Base-by-base conservation (phyloP, 2,329 filamentous ascomycete species). In the Apiospora rasikravindrae region DNA sequence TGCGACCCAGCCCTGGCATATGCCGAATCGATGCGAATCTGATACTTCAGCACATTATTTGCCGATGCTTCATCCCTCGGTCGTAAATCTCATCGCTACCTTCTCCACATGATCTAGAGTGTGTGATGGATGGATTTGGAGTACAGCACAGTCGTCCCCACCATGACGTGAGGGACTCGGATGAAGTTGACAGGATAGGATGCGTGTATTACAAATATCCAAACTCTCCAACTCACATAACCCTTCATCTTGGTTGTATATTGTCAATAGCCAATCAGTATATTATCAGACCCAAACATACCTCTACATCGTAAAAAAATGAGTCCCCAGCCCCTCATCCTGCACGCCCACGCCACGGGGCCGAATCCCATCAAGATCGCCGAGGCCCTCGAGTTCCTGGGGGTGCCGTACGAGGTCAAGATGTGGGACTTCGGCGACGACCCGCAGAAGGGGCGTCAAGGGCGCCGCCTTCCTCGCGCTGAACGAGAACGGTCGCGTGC, bases 311-410 rank as follows among this genome's bases (percentile, higher is more conserved):
- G n/a, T 26, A 51, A n/a, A 14, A 64, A 40, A n/a, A 64, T 64
- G 57, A 64, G 57, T 24, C 57, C 33, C 72, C 77, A 84, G 69
- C 82, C 83, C 4, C 77, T 85, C 8, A 71, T 79, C 57, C 77
- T 85, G 33, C 83, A 85, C 72, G 82, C 83, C 71, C 83, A 84
- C 75, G 74, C 77, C 71, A 79, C 79, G 1, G 79, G 83, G 3
- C 84, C 84, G 1, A 85, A 85, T 72, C 84, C 84, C 0, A 79
- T 81, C 78, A 86, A 86, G 73, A 77, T 85, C 70, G 83, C 82
- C 70, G 82, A 83, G 37, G 79, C 81, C 0, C 79, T 86, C 42
- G 83, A 86, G 72, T 74, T 78, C 19, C 81, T 86, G 19, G 44
- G 77, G 1, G 29, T 86, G 2, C 83, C 84, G 6, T 86, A 83